These are phyloP conservation scores for Saturnispora gosingensis DNA, from an alignment of 805 yeast genomes.

Conservation along the genomic window DNA sequence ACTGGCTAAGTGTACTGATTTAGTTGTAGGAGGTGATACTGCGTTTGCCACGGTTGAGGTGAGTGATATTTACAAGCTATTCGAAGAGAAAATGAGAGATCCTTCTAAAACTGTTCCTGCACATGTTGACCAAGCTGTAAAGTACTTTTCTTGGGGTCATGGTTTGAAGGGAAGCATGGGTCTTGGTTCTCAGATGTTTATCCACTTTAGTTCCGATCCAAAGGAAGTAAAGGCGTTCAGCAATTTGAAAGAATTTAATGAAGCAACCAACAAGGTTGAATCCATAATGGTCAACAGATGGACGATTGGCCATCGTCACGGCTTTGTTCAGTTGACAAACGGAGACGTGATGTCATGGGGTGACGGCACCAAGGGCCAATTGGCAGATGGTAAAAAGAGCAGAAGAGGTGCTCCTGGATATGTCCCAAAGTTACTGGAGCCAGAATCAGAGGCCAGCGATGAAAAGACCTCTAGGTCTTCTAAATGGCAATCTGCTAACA, in stretches of 20 bases:
- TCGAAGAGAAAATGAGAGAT: constrained; percentile 24
- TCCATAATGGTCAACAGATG: constrained; percentile 42
- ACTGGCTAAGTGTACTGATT: constrained; percentile 39
- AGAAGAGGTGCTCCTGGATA: constrained; percentile 46
- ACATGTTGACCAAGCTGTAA: constrained; percentile 14
- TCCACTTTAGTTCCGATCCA: constrained; percentile 68
- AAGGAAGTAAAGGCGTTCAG: constrained; percentile 41
- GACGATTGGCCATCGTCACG: constrained; percentile 59
- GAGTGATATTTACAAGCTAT: constrained; percentile 28
- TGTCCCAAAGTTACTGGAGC: constrained; percentile 52
- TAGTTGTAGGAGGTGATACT: constrained; percentile 66
- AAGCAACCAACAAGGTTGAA: constrained; percentile 30
- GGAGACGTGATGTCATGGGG: constrained; percentile 77
- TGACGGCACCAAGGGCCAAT: constrained; percentile 70
- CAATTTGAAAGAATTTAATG: constrained; percentile 47
- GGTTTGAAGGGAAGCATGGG: constrained; percentile 87
- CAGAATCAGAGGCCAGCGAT: constrained; percentile 32
- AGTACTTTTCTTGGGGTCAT: constrained; percentile 62
- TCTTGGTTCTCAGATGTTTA: constrained; percentile 44
- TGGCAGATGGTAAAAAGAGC: constrained; percentile 70
- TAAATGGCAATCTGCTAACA: neutral
- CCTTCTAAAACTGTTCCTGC: constrained; percentile 11
- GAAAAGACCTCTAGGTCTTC: neutral
- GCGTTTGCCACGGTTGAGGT: constrained; percentile 40
- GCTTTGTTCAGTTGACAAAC: constrained; percentile 48